These are phyloP conservation scores for Cercis canadensis DNA, from an alignment of 306 rosid species.

Conservation along the genomic window DNA sequence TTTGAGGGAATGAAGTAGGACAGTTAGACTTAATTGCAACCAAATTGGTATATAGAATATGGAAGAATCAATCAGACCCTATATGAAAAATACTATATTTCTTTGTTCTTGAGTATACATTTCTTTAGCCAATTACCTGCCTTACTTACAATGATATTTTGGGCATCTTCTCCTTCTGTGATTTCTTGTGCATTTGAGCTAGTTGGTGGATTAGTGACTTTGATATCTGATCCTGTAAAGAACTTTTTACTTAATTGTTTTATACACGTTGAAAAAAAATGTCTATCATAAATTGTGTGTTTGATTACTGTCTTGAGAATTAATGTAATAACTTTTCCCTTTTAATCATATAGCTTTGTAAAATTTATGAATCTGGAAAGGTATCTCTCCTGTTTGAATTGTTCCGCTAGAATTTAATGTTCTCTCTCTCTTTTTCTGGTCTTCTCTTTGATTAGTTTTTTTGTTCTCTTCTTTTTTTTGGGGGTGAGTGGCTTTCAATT, in stretches of 20 bases:
- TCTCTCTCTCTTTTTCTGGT: too few species aligned
- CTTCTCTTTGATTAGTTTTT: too few species aligned
- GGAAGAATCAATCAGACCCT: too few species aligned
- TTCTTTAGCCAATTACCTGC: too few species aligned
- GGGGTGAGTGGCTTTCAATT: too few species aligned
- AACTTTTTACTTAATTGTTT: background rate
- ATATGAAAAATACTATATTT: too few species aligned
- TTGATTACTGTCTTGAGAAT: background rate
- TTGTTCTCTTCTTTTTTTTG: too few species aligned
- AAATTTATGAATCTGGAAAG: background rate
- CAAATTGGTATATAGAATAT: background rate
- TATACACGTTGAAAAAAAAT: too few species aligned
- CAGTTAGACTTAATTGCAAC: background rate
- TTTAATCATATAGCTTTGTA: background rate
- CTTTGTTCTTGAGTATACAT: too few species aligned
- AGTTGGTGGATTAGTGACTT: background rate
- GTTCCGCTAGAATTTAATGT: too few species aligned
- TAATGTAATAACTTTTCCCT: background rate
- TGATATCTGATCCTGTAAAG: background rate
- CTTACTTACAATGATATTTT: too few species aligned
- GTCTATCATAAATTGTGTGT: background rate
- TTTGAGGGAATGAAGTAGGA: background rate
- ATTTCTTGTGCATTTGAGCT: background rate
- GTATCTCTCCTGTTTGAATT: background rate
- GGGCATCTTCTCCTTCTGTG: too few species aligned